Evolutionary conservation across 257 asterid genomes (phyloP), one percentile per base, ranked within the genome.

Genomic region (Cruciata laevipes): DNA sequence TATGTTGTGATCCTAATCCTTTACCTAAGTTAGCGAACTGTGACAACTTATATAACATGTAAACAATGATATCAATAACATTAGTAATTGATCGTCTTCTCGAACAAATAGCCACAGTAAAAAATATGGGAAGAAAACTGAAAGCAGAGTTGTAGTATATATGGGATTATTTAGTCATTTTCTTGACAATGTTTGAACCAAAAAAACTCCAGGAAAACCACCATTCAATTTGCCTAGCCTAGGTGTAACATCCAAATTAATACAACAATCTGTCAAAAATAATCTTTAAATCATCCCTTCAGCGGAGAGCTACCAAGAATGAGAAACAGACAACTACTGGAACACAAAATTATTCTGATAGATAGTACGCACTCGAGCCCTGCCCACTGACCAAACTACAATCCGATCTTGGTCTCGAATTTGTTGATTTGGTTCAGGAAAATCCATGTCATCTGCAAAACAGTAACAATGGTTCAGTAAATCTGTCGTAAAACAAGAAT

Each of bases 371-470:
- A 47, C 55, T 47, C 55, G 20, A 47, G 20, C 5, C 55, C 55
- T n/a, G 7, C 55, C 6, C 55, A 17, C 55, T 47, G 55, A 30
- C 37, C 1, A 69, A 69, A 71, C 80, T 76, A 93, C 73, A 93
- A 68, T 27, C 99, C 99, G 4, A 77, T 9, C 7, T 79, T 25
- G 74, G 80, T 82, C 87, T 94, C 77, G 8, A 76, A 27, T 69
- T 90, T 94, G 83, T 85, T 85, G 78, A 94, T 85, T 78, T 90
- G 97, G 86, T 85, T 86, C 66, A 94, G 84, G 91, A 82, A 90
- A 69, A 94, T 94, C 96, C 97, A 90, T 42, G 99, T 94, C 96
- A 90, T 85, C 97, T 90, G 96, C 83, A 71, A 20, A 11, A 51
- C 47, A 51, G 61, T 32, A 52, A 13, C 25, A 20, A 66, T 16